Base-by-base conservation (phyloP, 2,329 filamentous ascomycete species). In the Alternaria sp. region DNA sequence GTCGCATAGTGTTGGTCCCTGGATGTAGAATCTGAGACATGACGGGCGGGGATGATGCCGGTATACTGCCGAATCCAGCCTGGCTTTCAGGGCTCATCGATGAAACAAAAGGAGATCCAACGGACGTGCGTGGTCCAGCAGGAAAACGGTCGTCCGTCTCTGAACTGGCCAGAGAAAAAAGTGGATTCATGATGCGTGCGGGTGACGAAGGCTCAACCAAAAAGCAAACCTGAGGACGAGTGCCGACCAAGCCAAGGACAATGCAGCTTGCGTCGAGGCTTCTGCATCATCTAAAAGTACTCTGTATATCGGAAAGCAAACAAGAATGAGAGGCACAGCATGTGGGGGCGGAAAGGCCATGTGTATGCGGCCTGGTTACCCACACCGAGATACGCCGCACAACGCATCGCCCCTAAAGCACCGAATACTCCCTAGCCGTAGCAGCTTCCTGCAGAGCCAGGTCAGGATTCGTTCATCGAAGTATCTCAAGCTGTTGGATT, bases 21-120 rank as follows among this genome's bases (percentile, higher is more conserved):
- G 50, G 62, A 61, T 56, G 51, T 63, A 61, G 49, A 63, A 59
- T 46, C 66, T 71, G 70, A 72, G 64, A 71, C 69, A 64, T 67
- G 60, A 51, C 46, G 58, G 26, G 30, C 67, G 61, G 63, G 69
- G 69, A 64, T 72, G 49, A 66, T 70, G 69, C 69, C 45, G 50
- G 69, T 56, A 52, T 55, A 62, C 19, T 65, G 51, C 67, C 69
- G 59, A 54, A 63, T 65, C 50, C 57, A 61, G 61, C 57, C 57
- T 64, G 40, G 49, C 46, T n/a, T 63, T 30, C 66, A 61, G 61
- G 62, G 63, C 56, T 67, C 49, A 40, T 57, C 61, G 67, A 59
- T 64, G 67, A 59, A 64, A 59, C 51, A 30, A 57, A 57, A 61
- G 58, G 46, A 32, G n/a, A 61, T 51, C 15, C 30, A 54, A 44